Conservation (phyloP, 2,329 filamentous ascomycete genomes). For the Aspergillus neotritici region DNA sequence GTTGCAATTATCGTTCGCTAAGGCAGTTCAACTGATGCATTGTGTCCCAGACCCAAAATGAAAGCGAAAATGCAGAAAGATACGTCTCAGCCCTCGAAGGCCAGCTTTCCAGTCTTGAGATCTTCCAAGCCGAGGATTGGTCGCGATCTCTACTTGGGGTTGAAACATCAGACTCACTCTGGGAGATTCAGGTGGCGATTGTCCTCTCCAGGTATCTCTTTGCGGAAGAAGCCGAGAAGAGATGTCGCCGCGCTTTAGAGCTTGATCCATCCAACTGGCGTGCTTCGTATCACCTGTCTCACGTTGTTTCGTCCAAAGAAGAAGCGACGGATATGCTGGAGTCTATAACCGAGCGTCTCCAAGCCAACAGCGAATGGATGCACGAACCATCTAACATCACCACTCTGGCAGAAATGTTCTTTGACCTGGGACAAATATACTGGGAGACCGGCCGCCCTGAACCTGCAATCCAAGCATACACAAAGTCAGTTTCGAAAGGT, state of each 20-base stretch:
- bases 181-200: slow-evolving; percentile 21
- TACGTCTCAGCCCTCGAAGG: no score
- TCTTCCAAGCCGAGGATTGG: slow-evolving; percentile 12
- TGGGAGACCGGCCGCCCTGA: slow-evolving; percentile 9
- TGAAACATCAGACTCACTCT: slow-evolving; percentile 9
- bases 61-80: no score
- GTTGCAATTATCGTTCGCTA: no score
- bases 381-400: neutral
- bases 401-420: slow-evolving; percentile 11
- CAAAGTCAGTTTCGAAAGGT: slow-evolving; percentile 5
- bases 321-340: slow-evolving; percentile 13
- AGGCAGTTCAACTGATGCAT: no score
- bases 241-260: slow-evolving; percentile 15
- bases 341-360: slow-evolving; percentile 2
- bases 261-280: slow-evolving; percentile 18
- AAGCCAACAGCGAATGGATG: slow-evolving; percentile 10
- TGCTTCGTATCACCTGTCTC: slow-evolving; percentile 17
- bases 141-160: slow-evolving; percentile 2
- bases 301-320: slow-evolving; percentile 10
- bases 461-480: slow-evolving; percentile 9
- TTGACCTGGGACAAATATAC: slow-evolving; percentile 12
- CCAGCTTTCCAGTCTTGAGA: slow-evolving; percentile 5
- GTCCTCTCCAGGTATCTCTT: slow-evolving; percentile 13
- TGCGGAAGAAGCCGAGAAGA: slow-evolving; percentile 13
- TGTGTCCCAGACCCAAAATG: no score